Conservation (phyloP, 257 asterid genomes). For the Solanum pinnatisectum region DNA sequence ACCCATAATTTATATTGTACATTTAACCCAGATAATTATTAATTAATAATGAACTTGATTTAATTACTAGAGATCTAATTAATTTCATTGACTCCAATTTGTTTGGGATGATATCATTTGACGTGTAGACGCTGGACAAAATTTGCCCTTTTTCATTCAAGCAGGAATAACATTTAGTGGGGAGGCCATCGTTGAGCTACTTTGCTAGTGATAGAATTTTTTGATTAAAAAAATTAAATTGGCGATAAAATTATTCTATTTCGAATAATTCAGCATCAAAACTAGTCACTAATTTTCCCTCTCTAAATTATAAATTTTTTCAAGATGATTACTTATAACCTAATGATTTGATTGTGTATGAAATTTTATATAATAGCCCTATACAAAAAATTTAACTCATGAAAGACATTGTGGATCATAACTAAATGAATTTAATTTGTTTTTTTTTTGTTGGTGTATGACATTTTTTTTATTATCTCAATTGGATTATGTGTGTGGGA, state of each 20-base stretch:
- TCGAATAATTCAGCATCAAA: not conserved
- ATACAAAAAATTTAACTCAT: not conserved
- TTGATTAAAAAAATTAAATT: not conserved
- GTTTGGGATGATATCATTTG: not conserved
- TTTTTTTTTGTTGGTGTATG: not conserved
- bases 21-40: not conserved
- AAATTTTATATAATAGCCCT: not conserved
- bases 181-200: not conserved
- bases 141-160: not conserved
- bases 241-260: not conserved
- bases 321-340: not conserved
- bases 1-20: not conserved
- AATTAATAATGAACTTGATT: too few relatives aligned
- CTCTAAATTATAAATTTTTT: not conserved
- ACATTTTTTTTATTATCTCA: not conserved
- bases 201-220: not conserved
- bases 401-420: not conserved
- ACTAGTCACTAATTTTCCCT: not conserved
- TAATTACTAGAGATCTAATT: not conserved
- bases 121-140: not conserved
- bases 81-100: not conserved
- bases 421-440: not conserved
- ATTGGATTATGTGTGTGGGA: not conserved
- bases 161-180: not conserved
- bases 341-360: not conserved